Conservation (phyloP, 83 land plant genomes). For the Isoetes engelmannii region DNA sequence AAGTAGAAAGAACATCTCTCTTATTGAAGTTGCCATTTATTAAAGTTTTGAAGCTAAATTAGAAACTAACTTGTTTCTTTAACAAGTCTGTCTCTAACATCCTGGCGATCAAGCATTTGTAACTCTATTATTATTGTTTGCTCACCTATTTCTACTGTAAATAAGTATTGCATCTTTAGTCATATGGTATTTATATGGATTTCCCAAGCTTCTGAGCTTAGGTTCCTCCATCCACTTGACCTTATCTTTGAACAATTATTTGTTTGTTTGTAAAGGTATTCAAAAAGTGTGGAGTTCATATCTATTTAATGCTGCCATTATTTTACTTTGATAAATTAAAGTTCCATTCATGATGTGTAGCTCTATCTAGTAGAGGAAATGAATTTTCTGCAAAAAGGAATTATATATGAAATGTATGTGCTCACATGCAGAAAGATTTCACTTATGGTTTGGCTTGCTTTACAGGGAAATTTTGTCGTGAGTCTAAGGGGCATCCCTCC, state of each 20-base stretch:
- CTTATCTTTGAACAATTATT: no score
- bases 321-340: background rate
- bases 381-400: background rate
- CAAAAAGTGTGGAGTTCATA: background rate
- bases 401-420: background rate
- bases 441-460: background rate
- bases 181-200: no score
- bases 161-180: no score
- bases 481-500: slow-evolving; percentile 5
- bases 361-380: background rate
- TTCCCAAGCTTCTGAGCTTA: no score
- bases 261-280: background rate
- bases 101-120: no score
- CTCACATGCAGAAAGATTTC: background rate
- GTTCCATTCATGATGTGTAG: background rate
- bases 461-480: slow-evolving; percentile 6
- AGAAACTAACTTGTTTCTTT: background rate
- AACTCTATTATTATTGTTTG: no score
- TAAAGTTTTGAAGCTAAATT: background rate
- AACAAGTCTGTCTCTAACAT: no score
- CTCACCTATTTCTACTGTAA: no score
- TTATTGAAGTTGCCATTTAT: background rate
- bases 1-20: background rate
- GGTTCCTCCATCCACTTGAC: no score
- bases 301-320: background rate